Conservation (phyloP, 495 filamentous ascomycete species). For the Penicillium malachiteum region DNA sequence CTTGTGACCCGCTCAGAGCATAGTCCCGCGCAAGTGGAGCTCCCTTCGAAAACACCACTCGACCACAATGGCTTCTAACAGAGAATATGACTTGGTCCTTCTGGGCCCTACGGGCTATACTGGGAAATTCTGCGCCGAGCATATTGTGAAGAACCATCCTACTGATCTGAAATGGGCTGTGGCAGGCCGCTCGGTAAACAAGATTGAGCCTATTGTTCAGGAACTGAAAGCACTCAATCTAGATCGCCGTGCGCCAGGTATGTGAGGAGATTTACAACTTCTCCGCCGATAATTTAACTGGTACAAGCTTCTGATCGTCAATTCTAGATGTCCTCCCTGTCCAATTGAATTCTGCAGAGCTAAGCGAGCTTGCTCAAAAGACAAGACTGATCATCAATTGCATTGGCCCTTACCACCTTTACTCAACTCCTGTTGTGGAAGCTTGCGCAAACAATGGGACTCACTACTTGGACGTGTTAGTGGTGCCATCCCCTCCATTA, state of each 20-base stretch:
- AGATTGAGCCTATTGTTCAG: constrained; percentile 66
- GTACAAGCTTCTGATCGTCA: too few species aligned
- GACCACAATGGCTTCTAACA: constrained; percentile 38
- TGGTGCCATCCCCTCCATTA: background rate
- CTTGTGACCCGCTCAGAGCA: constrained; percentile 14
- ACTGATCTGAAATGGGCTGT: constrained; percentile 87
- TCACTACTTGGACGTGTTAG: constrained; percentile 79
- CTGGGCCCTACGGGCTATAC: constrained; percentile 89
- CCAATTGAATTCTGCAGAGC: constrained; percentile 59
- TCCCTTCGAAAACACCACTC: constrained; percentile 6
- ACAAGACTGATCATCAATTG: constrained; percentile 78
- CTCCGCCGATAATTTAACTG: constrained; percentile 4
- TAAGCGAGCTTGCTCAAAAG: constrained; percentile 68
- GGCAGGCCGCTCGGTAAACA: constrained; percentile 74
- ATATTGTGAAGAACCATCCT: constrained; percentile 71
- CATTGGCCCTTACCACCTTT: constrained; percentile 77
- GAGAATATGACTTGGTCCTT: constrained; percentile 79
- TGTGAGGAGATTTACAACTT: background rate
- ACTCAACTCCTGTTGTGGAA: constrained; percentile 78
- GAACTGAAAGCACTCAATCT: constrained; percentile 65
- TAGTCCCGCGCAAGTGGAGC: constrained; percentile 3
- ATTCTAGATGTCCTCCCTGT: constrained; percentile 48
- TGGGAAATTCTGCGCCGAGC: constrained; percentile 71
- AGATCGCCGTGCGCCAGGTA: constrained; percentile 69
- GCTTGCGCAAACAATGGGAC: constrained; percentile 88